phyloP scores from a whole-genome alignment of 352 stramenopile genomes.

The Discostella stelligera region DNA sequence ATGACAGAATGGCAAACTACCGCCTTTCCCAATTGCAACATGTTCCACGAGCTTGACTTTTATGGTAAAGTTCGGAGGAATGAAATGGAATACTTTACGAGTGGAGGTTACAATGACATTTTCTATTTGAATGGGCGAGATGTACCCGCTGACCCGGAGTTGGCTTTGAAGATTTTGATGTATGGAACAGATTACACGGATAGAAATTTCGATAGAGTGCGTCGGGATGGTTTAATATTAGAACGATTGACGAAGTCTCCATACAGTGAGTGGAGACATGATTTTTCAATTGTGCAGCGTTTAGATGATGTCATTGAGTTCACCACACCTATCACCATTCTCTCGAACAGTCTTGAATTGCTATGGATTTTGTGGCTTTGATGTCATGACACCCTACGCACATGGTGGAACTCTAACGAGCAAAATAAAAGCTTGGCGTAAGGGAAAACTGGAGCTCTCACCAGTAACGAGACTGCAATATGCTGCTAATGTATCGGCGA shows the following conservation, averaged over 20 bases:
- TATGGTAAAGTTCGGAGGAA: slow-evolving; percentile 18
- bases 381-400: slow-evolving; percentile 57
- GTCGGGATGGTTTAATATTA: slow-evolving; percentile 64
- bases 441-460: slow-evolving; percentile 33
- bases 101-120: slow-evolving; percentile 53
- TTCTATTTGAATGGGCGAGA: slow-evolving; percentile 32
- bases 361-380: slow-evolving; percentile 69
- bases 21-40: slow-evolving; percentile 61
- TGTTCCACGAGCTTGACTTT: slow-evolving; percentile 66
- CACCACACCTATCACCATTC: neutral
- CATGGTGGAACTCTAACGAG: slow-evolving; percentile 43
- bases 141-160: slow-evolving; percentile 14
- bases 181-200: slow-evolving; percentile 52
- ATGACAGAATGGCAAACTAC: slow-evolving; percentile 53
- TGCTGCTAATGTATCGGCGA: slow-evolving; percentile 57
- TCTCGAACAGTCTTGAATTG: slow-evolving; percentile 56
- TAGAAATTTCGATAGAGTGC: slow-evolving; percentile 68
- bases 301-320: neutral
- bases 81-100: slow-evolving; percentile 35
- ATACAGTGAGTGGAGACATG: slow-evolving; percentile 12
- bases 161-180: slow-evolving; percentile 36
- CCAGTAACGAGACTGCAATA: slow-evolving; percentile 47
- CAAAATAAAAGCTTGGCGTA: slow-evolving; percentile 25
- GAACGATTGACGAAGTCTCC: slow-evolving; percentile 54
- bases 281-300: neutral